Base-by-base conservation (phyloP, 371 early-diverging fungal genomes). In the Mortierella sp. region DNA sequence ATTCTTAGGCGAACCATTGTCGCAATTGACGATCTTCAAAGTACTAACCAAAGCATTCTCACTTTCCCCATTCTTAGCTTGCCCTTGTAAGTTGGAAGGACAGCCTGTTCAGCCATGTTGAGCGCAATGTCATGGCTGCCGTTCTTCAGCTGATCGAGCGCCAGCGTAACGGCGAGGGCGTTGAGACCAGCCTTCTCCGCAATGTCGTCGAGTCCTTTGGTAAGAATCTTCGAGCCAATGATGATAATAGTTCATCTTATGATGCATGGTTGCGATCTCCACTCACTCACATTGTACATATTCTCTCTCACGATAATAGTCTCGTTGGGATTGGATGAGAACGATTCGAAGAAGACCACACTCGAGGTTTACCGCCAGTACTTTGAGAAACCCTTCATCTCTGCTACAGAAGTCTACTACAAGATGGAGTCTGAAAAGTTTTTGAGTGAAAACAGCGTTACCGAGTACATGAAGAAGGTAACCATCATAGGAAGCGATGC, bases 391-490 rank as follows among this genome's bases (percentile, higher is more conserved):
- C 95, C 95, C 16, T 98, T 97, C 84, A 90, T 97, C 50, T 90
- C 89, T 42, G 94, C 95, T 28, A 96, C 97, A 2, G 95, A 94
- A 78, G 89, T 90, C 11, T 98, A 96, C 91, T 99, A 99, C 88
- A 93, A 92, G 80, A 92, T 93, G 75, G 98, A 97, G 87, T 94
- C 95, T 57, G 95, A 96, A 84, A 92, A 92, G 34, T 97, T 97
- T 84, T 91, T 98, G 72, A 92, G 94, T 70, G 96, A 96, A 77
- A 96, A 97, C 88, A 93, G 95, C 71, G 92, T 98, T 50, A 93
- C 96, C 38, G 98, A 98, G 68, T 99, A 99, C 88, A 96, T 99
- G 97, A 95, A 96, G 82, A 96, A 97, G 93, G 93, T 91, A 73
- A 21, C 31, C 44, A 54, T 44, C n/a, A 13, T 11, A 21, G 31